These are phyloP conservation scores for Tylopilus subfusipes DNA, from an alignment of 768 basidiomycete genomes.

Conservation along the genomic window DNA sequence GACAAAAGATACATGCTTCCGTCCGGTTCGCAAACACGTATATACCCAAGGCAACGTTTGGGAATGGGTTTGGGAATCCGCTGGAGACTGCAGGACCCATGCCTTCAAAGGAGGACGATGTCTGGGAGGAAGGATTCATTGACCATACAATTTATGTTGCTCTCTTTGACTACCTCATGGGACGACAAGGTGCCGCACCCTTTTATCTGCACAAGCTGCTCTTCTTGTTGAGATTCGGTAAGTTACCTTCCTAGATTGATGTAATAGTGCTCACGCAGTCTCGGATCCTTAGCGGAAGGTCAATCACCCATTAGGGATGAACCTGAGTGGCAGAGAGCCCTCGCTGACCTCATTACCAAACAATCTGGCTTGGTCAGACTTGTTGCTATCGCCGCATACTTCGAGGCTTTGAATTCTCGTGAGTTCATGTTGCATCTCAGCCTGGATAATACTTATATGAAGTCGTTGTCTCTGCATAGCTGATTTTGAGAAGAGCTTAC, in stretches of 20 bases:
- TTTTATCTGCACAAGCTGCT: constrained; percentile 5
- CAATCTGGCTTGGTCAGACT: constrained; percentile 5
- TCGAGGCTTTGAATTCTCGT: neutral
- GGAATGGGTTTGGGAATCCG: constrained; percentile 7
- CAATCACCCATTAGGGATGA: neutral
- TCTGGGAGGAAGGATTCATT: constrained; percentile 5
- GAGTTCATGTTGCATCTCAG: neutral
- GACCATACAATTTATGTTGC: constrained; percentile 1
- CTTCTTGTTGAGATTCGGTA: constrained; percentile 7
- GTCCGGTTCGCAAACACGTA: constrained; percentile 3
- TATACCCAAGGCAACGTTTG: constrained; percentile 9
- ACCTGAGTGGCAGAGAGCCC: constrained; percentile 2
- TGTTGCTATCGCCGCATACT: constrained; percentile 3
- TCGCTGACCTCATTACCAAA: neutral
- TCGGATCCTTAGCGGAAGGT: constrained; percentile 1
- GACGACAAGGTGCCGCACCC: constrained; percentile 1
- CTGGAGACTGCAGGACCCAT: constrained; percentile 5
- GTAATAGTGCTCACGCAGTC: neutral
- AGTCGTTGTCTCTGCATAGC: neutral
- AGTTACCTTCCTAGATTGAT: neutral
- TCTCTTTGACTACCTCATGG: constrained; percentile 1
- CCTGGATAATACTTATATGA: neutral
- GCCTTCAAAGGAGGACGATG: neutral
- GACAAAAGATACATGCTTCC: constrained; percentile 7
- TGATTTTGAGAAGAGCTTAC: neutral